Conservation (phyloP, 371 early-diverging fungal species). For the Mucor circinelloides region DNA sequence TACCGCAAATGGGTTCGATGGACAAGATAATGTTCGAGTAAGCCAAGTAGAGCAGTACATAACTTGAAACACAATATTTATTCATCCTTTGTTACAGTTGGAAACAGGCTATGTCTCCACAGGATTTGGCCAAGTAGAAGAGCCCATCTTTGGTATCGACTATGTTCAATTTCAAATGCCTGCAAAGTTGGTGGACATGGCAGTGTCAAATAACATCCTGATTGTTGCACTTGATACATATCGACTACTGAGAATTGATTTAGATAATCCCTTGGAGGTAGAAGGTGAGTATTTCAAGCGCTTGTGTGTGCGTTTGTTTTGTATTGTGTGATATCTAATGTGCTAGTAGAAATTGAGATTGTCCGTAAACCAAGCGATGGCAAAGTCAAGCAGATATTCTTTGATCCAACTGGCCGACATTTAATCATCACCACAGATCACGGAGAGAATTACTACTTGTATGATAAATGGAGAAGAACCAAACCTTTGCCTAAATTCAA, state of each 20-base stretch:
- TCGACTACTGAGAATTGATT: conserved; percentile 76
- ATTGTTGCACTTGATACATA: conserved; percentile 68
- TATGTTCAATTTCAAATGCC: conserved; percentile 83
- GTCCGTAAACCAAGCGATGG: conserved; percentile 63
- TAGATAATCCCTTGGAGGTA: conserved; percentile 46
- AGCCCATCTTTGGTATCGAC: conserved; percentile 77
- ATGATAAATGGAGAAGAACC: conserved; percentile 74
- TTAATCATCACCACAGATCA: conserved; percentile 79
- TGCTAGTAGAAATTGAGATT: conserved; percentile 71
- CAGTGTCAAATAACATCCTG: conserved; percentile 81
- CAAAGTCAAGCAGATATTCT: conserved; percentile 68
- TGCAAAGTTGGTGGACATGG: conserved; percentile 62
- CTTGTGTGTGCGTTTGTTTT: background rate
- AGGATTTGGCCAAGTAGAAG: conserved; percentile 32
- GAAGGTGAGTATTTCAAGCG: conserved; percentile 14
- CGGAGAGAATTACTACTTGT: conserved; percentile 88
- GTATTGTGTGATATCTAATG: background rate
- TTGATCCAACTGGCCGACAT: conserved; percentile 88
- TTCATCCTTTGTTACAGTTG: conserved; percentile 27
- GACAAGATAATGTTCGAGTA: conserved; percentile 11
- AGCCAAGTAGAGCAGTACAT: background rate
- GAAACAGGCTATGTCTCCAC: conserved; percentile 55
- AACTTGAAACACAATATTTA: background rate
- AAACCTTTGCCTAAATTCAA: conserved; percentile 70
- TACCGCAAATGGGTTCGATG: conserved; percentile 13